phyloP scores from a whole-genome alignment of 148 eudicot genomes.

The Chenopodium berlandieri region DNA sequence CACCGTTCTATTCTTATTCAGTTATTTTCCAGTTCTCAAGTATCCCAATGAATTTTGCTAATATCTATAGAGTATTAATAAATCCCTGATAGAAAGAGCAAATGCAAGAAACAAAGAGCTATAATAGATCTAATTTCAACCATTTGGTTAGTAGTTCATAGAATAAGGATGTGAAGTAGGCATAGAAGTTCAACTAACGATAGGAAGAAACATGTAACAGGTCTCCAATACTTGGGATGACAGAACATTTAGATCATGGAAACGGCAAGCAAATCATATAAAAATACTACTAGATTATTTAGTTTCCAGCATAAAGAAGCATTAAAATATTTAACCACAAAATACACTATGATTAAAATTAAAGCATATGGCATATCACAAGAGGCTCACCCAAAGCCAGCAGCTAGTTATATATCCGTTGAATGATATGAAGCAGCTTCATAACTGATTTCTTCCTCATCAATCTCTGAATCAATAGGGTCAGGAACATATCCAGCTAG shows the following conservation, averaged over 20 bases:
- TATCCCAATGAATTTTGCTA: neutral
- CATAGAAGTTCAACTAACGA: no score
- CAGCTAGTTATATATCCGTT: slow-evolving; percentile 25
- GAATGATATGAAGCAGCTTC: slow-evolving; percentile 24
- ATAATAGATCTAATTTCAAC: neutral
- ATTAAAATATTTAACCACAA: neutral
- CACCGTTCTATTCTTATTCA: neutral
- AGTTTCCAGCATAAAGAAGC: neutral
- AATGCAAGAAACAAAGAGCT: neutral
- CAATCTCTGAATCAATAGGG: slow-evolving; percentile 42
- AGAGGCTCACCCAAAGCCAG: slow-evolving; percentile 27
- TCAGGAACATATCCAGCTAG: slow-evolving; percentile 50
- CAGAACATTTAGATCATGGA: neutral
- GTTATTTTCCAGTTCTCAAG: neutral
- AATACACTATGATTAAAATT: neutral
- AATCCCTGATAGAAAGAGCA: neutral
- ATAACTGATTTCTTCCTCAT: slow-evolving; percentile 44
- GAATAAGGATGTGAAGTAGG: neutral
- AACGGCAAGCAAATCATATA: neutral
- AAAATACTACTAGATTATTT: no score
- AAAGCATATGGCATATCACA: neutral
- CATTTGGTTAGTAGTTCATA: neutral
- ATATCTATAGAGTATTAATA: no score
- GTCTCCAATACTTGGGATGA: neutral
- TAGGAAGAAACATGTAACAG: neutral